phyloP scores from a whole-genome alignment of 2,329 filamentous ascomycete genomes.

The Xylariaceae sp. region DNA sequence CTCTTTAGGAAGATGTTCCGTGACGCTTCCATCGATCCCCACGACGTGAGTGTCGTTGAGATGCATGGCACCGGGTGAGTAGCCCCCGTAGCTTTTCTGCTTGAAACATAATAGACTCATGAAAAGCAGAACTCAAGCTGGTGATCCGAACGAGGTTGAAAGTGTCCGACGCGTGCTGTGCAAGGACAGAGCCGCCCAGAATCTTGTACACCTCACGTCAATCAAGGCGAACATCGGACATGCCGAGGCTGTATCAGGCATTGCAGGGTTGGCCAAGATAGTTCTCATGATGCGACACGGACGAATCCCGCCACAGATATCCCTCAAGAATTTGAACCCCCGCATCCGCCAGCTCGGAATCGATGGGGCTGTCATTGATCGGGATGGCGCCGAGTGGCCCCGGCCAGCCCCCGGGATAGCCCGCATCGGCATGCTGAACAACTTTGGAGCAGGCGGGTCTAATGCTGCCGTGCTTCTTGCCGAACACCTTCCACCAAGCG shows the following conservation, averaged over 20 bases:
- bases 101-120: not conserved
- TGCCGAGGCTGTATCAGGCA: slow-evolving; percentile 32
- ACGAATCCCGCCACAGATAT: not conserved
- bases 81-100: slow-evolving; percentile 37
- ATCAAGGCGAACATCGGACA: slow-evolving; percentile 34
- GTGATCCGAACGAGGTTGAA: not conserved
- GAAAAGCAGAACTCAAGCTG: not conserved
- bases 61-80: slow-evolving; percentile 70
- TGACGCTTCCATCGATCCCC: slow-evolving; percentile 57
- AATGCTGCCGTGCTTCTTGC: slow-evolving; percentile 33
- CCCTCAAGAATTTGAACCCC: slow-evolving; percentile 17
- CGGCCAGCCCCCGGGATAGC: too few species aligned
- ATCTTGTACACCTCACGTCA: slow-evolving; percentile 39
- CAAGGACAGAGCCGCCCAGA: slow-evolving; percentile 27
- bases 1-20: slow-evolving; percentile 57
- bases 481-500: slow-evolving; percentile 11
- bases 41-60: slow-evolving; percentile 64
- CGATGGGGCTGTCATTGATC: slow-evolving; percentile 5
- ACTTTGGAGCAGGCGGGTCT: slow-evolving; percentile 39
- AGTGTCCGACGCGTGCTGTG: not conserved
- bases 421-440: slow-evolving; percentile 35
- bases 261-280: slow-evolving; percentile 31
- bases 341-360: slow-evolving; percentile 11
- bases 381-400: slow-evolving; percentile 26
- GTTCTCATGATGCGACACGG: slow-evolving; percentile 31